Percentiles rank a stretch among this genome's conserved stretches.
phyloP scores from a whole-genome alignment of 2,329 filamentous ascomycete species.

The Xylaria sp. region DNA sequence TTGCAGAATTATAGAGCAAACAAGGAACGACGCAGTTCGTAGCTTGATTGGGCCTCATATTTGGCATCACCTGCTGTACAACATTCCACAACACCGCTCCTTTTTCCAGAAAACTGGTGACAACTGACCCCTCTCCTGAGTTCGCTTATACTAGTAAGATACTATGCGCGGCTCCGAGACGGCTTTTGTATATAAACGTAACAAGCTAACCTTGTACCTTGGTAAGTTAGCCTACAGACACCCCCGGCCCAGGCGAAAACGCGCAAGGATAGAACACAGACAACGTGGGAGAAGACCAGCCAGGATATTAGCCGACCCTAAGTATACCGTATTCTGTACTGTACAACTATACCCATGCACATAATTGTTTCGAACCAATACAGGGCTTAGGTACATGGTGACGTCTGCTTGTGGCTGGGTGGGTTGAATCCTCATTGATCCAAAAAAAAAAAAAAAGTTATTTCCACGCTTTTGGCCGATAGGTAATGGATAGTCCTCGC shows the following conservation, averaged over 20 bases:
- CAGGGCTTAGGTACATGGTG: not conserved
- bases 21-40: not conserved
- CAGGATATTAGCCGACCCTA: conserved; percentile 1
- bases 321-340: conserved; percentile 8
- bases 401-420: conserved; percentile 20
- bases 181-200: not conserved
- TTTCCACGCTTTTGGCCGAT: conserved; percentile 7
- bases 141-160: not conserved
- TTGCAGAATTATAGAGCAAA: not conserved
- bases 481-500: not conserved
- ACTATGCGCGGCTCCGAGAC: conserved; percentile 4
- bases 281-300: conserved; percentile 13
- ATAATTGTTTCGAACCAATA: not conserved
- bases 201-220: not conserved
- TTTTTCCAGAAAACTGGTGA: not conserved
- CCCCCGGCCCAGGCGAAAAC: not conserved
- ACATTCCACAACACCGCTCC: not conserved
- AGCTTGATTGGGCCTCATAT: not conserved
- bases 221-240: not conserved
- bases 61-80: not conserved
- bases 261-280: conserved; percentile 1
- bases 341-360: conserved; percentile 3
- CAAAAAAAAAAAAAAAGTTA: not conserved
- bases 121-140: not conserved
- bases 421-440: not conserved